Evolutionary conservation across 1,284 basidiomycete genomes (phyloP), one percentile per base, ranked within the genome.

Genomic region (Baeospora myosura): DNA sequence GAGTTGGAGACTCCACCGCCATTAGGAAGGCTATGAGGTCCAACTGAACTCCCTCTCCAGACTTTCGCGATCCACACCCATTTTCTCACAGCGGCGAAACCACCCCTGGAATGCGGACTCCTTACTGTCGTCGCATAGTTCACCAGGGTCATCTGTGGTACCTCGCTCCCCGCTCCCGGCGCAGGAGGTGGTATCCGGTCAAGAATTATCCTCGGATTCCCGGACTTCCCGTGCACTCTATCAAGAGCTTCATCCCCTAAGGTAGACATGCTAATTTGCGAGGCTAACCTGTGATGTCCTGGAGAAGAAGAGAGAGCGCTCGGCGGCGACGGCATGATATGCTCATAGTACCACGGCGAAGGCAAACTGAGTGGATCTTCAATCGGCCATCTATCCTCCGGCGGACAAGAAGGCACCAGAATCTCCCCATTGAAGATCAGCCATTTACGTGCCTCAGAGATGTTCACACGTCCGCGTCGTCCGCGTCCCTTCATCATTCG

Each of bases 271-370:
- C 8, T 28, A n/a, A 8, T n/a, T 8, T 28, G n/a, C 8, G 26
- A 28, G 26, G 26, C 26, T 8, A 8, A 28, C 26, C 26, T 28
- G 26, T 8, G 71, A 66, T 26, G 77, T 64, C 18, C 66, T 64
- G 24, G 59, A 46, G 43, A 76, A 62, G 11, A 61, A 50, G 49
- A 73, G 76, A 3, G 64, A 61, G 14, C 74, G 76, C 48, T 80
- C 72, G 18, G 60, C 51, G 39, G 59, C 5, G 66, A 56, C n/a
- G 73, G 67, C 46, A 75, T 63, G 54, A 87, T 72, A 55, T 86
- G 81, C 12, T 68, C 59, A 56, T 80, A 86, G 61, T 86, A 88
- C 48, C 79, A 76, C 1, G 84, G 84, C 0, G 81, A 77, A 0
- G 82, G 81, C 2, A 87, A 68, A 40, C 62, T 68, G 14, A 83